These are phyloP conservation scores for Populus deltoides DNA, from an alignment of 345 rosid genomes.

Conservation along the genomic window DNA sequence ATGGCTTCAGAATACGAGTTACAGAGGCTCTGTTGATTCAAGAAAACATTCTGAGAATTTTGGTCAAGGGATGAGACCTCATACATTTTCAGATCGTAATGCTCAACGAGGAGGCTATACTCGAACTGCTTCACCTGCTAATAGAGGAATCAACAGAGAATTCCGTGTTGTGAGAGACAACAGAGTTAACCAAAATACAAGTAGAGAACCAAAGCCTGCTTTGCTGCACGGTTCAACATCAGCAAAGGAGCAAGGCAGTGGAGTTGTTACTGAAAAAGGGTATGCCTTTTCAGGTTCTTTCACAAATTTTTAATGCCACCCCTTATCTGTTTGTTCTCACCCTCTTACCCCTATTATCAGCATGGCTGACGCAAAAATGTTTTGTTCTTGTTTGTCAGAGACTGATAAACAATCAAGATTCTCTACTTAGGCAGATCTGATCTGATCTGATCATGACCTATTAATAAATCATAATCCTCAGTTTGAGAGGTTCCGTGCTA, in stretches of 20 bases:
- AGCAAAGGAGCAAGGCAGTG: conserved; percentile 27
- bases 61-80: conserved; percentile 29
- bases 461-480: neutral
- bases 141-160: conserved; percentile 45
- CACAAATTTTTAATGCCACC: neutral
- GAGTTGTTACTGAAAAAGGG: conserved; percentile 45
- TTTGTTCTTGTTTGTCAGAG: neutral
- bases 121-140: conserved; percentile 38
- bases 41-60: conserved; percentile 39
- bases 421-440: neutral
- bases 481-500: neutral
- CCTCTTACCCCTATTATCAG: neutral
- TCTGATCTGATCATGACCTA: neutral
- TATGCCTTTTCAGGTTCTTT: conserved; percentile 22
- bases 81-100: conserved; percentile 37
- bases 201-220: conserved; percentile 46
- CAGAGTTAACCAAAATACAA: conserved; percentile 46
- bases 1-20: conserved; percentile 41
- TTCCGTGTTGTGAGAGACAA: conserved; percentile 73
- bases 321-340: neutral
- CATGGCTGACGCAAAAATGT: neutral
- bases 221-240: conserved; percentile 31
- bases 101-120: conserved; percentile 46
- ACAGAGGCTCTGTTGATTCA: conserved; percentile 38
- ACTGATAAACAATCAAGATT: neutral